Conservation (phyloP, 73 alveolate species). For the Tetrahymena elliotti region DNA sequence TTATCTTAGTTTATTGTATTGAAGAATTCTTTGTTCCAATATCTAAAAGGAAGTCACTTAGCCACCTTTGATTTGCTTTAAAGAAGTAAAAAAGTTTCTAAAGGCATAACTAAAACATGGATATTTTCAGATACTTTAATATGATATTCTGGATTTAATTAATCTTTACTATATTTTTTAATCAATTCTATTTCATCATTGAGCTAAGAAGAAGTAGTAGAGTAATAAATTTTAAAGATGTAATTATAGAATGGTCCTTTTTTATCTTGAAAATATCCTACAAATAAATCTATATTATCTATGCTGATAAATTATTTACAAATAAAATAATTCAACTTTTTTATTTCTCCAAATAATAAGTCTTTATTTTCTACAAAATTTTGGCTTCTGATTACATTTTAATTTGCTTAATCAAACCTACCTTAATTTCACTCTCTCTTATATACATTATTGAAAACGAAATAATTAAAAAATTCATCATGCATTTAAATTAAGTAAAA, state of each 20-base stretch:
- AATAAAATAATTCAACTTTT: too few species aligned
- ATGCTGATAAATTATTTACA: background rate
- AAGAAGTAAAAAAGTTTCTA: background rate
- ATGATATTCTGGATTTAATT: background rate
- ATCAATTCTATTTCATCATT: background rate
- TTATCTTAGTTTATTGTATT: background rate
- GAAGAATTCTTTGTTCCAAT: background rate
- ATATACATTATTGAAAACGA: too few species aligned
- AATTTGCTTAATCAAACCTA: too few species aligned
- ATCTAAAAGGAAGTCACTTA: background rate
- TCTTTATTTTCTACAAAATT: background rate
- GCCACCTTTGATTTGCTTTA: background rate
- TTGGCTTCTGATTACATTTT: too few species aligned
- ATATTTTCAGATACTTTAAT: background rate
- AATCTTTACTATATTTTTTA: too few species aligned
- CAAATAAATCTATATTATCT: background rate
- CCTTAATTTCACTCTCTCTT: background rate
- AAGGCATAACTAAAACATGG: background rate
- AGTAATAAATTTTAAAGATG: too few species aligned
- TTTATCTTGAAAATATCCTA: background rate
- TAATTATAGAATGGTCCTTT: background rate
- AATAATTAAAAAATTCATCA: too few species aligned
- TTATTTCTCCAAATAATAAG: background rate
- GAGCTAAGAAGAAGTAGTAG: background rate
- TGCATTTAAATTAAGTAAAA: too few species aligned